Base-by-base conservation (phyloP, 495 filamentous ascomycete species). In the Glutinoglossum americanum region DNA sequence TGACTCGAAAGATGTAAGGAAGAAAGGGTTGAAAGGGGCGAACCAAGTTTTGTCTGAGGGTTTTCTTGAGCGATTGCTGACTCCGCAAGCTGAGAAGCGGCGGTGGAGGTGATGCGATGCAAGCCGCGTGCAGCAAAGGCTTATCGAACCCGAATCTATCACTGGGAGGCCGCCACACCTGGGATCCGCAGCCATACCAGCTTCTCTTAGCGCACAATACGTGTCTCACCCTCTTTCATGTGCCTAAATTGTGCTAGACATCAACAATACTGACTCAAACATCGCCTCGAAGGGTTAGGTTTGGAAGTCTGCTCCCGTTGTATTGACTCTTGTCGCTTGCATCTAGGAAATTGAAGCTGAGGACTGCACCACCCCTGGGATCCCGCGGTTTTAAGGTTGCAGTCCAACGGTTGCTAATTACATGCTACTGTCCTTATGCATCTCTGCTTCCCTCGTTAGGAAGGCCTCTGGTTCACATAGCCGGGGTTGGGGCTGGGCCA, bases 401-500 rank as follows among this genome's bases (percentile, higher is more conserved):
- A n/a, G n/a, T n/a, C n/a, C n/a, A n/a, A n/a, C n/a, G 30, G 30
- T 9, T 33, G 30, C 30, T 9, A 33, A 33, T 9, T 41, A 41
- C 37, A 11, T 17, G 37, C 37, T 41, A 41, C 37, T 41, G 5
- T 41, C 37, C 37, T 41, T 41, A 4, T 17, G 37, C 37, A 41
- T 41, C 37, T 41, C 41, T 19, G n/a, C 41, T 45, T 45, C n/a
- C 21, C 37, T 45, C n/a, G 17, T 3, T n/a, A 21, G 41, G 17
- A n/a, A 23, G 41, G 5, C 9, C 41, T 45, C 19, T 21, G 17
- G 26, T 60, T 60, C 32, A 58, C 54, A 45, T 53, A 61, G 15
- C 57, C 59, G 23, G 59, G 25, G 11, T 11, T 1, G 5, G 59
- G 59, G 23, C 59, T 61, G n/a, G 41, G 28, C 59, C 59, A 61